These are phyloP conservation scores for Ceratocystis cacaofunesta DNA, from an alignment of 2,329 filamentous ascomycete genomes.

Conservation along the genomic window DNA sequence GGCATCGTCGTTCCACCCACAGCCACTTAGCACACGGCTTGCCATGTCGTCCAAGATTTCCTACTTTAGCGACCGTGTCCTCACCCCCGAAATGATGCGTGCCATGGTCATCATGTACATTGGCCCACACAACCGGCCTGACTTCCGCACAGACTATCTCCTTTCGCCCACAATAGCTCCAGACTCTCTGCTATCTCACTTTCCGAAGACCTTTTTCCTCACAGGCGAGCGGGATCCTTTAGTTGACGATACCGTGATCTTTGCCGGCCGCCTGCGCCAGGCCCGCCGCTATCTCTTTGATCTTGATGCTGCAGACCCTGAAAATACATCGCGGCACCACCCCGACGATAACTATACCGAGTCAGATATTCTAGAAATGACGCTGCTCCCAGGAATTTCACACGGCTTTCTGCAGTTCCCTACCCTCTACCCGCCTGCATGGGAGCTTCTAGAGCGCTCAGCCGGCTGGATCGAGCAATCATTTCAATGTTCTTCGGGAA, in stretches of 20 bases:
- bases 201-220: slow-evolving; percentile 86
- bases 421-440: slow-evolving; percentile 72
- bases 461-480: slow-evolving; percentile 69
- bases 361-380: slow-evolving; percentile 48
- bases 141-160: slow-evolving; percentile 82
- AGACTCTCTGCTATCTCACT: slow-evolving; percentile 65
- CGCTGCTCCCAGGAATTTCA: slow-evolving; percentile 72
- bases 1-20: slow-evolving; percentile 35
- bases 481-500: slow-evolving; percentile 31
- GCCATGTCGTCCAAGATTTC: slow-evolving; percentile 96
- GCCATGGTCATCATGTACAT: slow-evolving; percentile 98
- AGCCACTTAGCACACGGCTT: slow-evolving; percentile 63
- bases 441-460: slow-evolving; percentile 70
- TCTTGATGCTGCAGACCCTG: slow-evolving; percentile 11
- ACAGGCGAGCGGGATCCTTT: slow-evolving; percentile 91
- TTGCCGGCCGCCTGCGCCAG: slow-evolving; percentile 73
- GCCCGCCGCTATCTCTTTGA: slow-evolving; percentile 18
- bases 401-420: slow-evolving; percentile 94
- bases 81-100: slow-evolving; percentile 96
- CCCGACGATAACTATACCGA: slow-evolving; percentile 26
- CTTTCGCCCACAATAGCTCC: slow-evolving; percentile 83
- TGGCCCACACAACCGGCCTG: slow-evolving; percentile 79
- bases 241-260: slow-evolving; percentile 93
- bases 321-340: slow-evolving; percentile 21
- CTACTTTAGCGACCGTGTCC: slow-evolving; percentile 88